These are phyloP conservation scores for Penicillium mononematosum DNA, from an alignment of 495 filamentous ascomycete genomes.

Conservation along the genomic window DNA sequence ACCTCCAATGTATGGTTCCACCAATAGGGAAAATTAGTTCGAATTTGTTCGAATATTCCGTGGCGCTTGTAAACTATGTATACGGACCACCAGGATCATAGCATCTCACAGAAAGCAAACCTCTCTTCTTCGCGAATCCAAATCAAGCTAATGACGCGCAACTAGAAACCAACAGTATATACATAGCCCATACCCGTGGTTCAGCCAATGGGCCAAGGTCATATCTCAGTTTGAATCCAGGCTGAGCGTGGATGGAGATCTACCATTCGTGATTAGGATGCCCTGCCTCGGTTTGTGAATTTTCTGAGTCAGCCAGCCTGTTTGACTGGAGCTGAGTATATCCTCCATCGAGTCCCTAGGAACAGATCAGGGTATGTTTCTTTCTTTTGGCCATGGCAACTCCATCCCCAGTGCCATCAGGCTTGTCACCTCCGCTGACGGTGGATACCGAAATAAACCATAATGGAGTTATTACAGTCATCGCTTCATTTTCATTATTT, in stretches of 20 bases:
- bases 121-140: not conserved
- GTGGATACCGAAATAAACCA: constrained; percentile 26
- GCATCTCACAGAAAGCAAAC: not conserved
- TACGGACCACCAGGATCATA: not conserved
- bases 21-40: not conserved
- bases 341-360: not conserved
- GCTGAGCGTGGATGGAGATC: not conserved
- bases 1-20: not conserved
- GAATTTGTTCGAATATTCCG: too few relatives aligned
- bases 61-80: too few relatives aligned
- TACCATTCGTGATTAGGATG: not conserved
- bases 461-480: constrained; percentile 25
- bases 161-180: not conserved
- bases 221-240: not conserved
- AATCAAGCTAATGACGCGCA: not conserved
- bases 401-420: constrained; percentile 10
- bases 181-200: not conserved
- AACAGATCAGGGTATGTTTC: not conserved
- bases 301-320: not conserved
- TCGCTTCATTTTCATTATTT: constrained; percentile 25
- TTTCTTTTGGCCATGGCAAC: constrained; percentile 11
- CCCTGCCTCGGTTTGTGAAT: not conserved
- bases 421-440: constrained; percentile 22
- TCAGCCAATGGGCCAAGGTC: not conserved
- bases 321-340: not conserved